These are phyloP conservation scores for Malus hybrid DNA, from an alignment of 331 rosid genomes.

Conservation along the genomic window DNA sequence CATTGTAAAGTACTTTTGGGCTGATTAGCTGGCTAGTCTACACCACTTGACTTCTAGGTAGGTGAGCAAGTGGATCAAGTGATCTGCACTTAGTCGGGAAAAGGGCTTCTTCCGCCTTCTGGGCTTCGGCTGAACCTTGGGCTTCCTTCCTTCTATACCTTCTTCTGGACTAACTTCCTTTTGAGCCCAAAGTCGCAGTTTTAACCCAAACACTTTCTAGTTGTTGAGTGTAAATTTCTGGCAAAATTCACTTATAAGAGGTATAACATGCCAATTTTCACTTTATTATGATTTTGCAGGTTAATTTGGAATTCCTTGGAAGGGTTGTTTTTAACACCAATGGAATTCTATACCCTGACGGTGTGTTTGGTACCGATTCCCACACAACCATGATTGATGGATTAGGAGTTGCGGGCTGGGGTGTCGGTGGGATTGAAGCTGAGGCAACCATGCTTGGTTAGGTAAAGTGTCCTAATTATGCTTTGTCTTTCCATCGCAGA, in stretches of 20 bases:
- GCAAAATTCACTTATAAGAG: background rate
- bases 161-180: no score
- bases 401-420: constrained; percentile 24
- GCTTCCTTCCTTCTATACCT: no score
- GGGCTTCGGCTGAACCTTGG: no score
- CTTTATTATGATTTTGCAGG: background rate
- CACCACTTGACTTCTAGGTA: no score
- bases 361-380: constrained; percentile 24
- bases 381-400: constrained; percentile 25
- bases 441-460: constrained; percentile 32
- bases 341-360: constrained; percentile 17
- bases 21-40: no score
- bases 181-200: no score
- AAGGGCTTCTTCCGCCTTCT: no score
- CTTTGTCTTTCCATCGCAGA: no score
- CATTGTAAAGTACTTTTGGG: no score
- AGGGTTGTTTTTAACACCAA: constrained; percentile 18
- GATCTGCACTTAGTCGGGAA: no score
- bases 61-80: no score
- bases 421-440: constrained; percentile 24
- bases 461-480: background rate
- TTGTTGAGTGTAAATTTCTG: background rate
- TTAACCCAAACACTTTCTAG: background rate
- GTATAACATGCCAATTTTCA: background rate
- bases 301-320: constrained; percentile 23